Conservation (phyloP, 2,329 filamentous ascomycete species). For the Aspergillus aculeatus region DNA sequence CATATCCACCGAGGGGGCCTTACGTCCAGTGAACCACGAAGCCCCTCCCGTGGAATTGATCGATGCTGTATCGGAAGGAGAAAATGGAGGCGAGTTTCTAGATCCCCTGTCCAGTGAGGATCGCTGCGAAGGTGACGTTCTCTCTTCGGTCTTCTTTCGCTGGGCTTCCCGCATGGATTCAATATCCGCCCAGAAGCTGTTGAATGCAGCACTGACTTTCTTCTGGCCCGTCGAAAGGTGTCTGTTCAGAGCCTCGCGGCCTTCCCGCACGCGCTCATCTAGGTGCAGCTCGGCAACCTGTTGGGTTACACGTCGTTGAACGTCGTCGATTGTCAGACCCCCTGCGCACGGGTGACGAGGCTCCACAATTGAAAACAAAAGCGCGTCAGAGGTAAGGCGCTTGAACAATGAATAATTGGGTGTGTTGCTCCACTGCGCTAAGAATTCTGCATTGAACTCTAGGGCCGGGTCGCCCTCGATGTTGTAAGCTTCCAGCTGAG, state of each 20-base stretch:
- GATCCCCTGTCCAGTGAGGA: constrained; percentile 29
- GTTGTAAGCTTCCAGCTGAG: constrained; percentile 56
- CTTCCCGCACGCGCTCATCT: constrained; percentile 82
- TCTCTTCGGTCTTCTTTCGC: constrained; percentile 50
- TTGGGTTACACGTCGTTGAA: constrained; percentile 83
- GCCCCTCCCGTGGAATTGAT: constrained; percentile 16
- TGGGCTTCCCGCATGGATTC: constrained; percentile 76
- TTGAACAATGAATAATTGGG: constrained; percentile 92
- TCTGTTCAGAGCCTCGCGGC: constrained; percentile 80
- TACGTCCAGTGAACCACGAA: constrained; percentile 33
- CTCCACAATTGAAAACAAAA: constrained; percentile 92
- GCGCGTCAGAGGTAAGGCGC: constrained; percentile 68
- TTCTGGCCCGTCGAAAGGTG: constrained; percentile 85
- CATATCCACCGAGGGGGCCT: constrained; percentile 48
- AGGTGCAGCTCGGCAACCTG: constrained; percentile 93
- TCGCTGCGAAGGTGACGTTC: constrained; percentile 28
- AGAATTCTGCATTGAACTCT: constrained; percentile 82
- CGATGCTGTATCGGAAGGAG: constrained; percentile 27
- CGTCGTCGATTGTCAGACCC: constrained; percentile 88
- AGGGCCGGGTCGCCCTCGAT: constrained; percentile 78
- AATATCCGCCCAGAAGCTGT: constrained; percentile 85
- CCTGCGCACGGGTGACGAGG: constrained; percentile 92
- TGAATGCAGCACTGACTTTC: constrained; percentile 83
- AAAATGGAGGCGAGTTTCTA: constrained; percentile 24
- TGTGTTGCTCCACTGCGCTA: constrained; percentile 82